These are phyloP conservation scores for Neonectria hederae DNA, from an alignment of 2,329 filamentous ascomycete genomes.

Conservation along the genomic window DNA sequence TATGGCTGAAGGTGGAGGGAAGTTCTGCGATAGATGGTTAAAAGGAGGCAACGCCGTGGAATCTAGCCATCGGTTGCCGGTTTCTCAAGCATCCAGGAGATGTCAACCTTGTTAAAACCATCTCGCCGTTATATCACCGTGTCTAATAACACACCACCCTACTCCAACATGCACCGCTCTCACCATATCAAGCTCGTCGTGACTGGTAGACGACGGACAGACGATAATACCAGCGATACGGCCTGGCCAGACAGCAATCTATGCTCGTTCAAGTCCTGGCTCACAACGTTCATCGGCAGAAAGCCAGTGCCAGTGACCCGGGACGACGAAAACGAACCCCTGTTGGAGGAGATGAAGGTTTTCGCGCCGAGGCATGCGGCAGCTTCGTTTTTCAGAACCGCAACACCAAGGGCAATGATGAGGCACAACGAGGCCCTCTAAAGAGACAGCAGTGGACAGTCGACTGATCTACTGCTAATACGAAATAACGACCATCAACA, in stretches of 20 bases:
- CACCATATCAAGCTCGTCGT: slow-evolving; percentile 33
- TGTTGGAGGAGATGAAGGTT: slow-evolving; percentile 27
- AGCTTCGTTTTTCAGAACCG: slow-evolving; percentile 53
- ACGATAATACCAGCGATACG: neutral
- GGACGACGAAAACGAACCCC: slow-evolving; percentile 36
- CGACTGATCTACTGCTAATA: neutral
- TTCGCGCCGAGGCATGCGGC: slow-evolving; percentile 54
- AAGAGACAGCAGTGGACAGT: neutral
- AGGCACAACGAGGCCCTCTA: slow-evolving; percentile 44
- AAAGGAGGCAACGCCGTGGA: neutral
- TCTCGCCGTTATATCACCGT: neutral
- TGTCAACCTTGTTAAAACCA: neutral
- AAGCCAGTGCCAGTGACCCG: neutral
- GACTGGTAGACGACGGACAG: slow-evolving; percentile 2
- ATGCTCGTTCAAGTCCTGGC: slow-evolving; percentile 27
- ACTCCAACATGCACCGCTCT: slow-evolving; percentile 22
- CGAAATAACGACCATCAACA: neutral
- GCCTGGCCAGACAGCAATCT: slow-evolving; percentile 28
- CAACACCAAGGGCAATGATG: slow-evolving; percentile 52
- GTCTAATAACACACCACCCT: neutral
- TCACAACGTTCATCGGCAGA: slow-evolving; percentile 4
- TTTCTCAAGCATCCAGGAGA: neutral
- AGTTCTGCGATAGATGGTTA: neutral
- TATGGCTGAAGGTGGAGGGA: neutral
- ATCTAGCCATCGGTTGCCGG: neutral